These are phyloP conservation scores for Picea glauca DNA, from an alignment of 75 land plant genomes.

Conservation along the genomic window DNA sequence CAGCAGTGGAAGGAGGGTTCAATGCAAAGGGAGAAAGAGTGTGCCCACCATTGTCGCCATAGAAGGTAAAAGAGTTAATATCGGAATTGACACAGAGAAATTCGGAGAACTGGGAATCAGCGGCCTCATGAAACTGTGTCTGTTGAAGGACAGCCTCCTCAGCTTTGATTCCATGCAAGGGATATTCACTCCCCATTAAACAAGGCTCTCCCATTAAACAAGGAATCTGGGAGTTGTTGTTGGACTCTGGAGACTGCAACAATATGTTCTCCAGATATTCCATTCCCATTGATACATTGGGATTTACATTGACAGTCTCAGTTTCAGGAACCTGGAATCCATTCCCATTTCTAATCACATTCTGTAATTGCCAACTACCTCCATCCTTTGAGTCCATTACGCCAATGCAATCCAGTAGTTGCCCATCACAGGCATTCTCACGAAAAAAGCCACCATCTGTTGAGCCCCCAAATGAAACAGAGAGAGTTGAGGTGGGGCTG, in stretches of 20 bases:
- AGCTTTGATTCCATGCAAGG: conserved; percentile 9
- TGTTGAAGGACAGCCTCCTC: neutral
- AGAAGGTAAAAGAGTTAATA: conserved; percentile 18
- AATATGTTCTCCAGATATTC: conserved; percentile 50
- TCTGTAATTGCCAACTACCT: neutral
- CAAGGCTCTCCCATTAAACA: conserved; percentile 48
- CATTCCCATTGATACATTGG: conserved; percentile 15
- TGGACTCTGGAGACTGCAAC: conserved; percentile 25
- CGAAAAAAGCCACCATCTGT: conserved; percentile 5
- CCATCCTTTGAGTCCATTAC: conserved; percentile 7
- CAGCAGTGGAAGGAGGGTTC: neutral
- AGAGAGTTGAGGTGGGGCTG: conserved; percentile 9
- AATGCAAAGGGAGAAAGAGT: neutral
- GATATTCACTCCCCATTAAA: conserved; percentile 42
- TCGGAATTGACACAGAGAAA: conserved; percentile 15
- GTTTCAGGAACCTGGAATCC: conserved; percentile 5
- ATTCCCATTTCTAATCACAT: neutral
- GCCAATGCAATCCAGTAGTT: neutral
- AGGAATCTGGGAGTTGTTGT: conserved; percentile 35
- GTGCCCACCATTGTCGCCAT: neutral
- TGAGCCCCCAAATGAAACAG: conserved; percentile 2
- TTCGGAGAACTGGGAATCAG: conserved; percentile 7
- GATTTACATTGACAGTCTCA: neutral
- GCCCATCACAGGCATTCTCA: conserved; percentile 6
- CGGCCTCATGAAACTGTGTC: conserved; percentile 7